Base-by-base conservation (phyloP, 2,329 filamentous ascomycete species). In the Arthrobotrys sinensis region DNA sequence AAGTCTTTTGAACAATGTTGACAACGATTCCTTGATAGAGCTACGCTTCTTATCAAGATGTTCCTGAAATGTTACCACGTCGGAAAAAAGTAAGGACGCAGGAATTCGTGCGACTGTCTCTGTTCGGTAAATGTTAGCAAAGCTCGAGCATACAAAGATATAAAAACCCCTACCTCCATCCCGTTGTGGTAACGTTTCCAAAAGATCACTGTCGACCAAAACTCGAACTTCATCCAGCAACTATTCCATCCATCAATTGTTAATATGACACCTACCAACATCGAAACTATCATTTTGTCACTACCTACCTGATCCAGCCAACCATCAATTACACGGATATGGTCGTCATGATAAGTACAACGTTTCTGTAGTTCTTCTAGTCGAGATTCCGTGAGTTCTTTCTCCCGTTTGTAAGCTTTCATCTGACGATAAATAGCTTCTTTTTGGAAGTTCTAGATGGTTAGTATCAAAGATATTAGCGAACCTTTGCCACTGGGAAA, bases 391-490 rank as follows among this genome's bases (percentile, higher is more conserved):
- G 96, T 87, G 46, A 92, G 92, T 73, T 89, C 88, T 84, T 94
- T 94, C 84, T 97, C 93, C 82, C 96, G 91, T 86, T 97, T 97
- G 85, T 97, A 97, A 85, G 98, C 96, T 83, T 94, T 93, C 94
- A 99, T 97, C 86, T 97, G 95, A 75, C 96, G 93, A 82, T 93
- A 91, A 84, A 99, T 97, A 80, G 96, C 96, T 86, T 97, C 96
- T 86, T 98, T 99, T 86, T 95, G 92, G 83, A 92, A 96, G 83
- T 92, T 90, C 93, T 96, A 85, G 82, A 84, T 38, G 71, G 65
- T 14, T 36, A 43, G 38, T 50, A 52, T 76, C 32, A 43, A 48
- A 32, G 45, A 12, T 12, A 12, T 62, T 78, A 63, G 68, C 79
- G 43, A 80, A 72, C 14, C 43, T 8, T 60, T 7, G 48, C 45